Percentiles rank a stretch among this genome's conserved stretches.
phyloP scores from a whole-genome alignment of 371 early-diverging fungal species.

The Lichtheimia ornata region DNA sequence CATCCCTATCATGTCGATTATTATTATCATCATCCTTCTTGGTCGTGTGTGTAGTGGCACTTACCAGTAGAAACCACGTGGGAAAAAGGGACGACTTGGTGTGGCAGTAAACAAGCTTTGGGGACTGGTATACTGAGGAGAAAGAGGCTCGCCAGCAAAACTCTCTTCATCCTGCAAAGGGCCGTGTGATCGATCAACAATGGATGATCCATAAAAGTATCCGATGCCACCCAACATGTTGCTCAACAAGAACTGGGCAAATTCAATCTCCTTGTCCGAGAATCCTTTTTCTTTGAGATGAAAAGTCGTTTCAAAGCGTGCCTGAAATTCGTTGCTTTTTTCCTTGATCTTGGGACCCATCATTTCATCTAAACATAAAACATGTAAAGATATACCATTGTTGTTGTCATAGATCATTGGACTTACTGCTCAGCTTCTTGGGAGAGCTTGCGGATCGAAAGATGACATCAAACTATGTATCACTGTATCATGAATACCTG shows the following conservation, averaged over 20 bases:
- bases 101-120: slow-evolving; percentile 79
- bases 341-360: background rate
- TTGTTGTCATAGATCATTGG: background rate
- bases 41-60: background rate
- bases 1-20: slow-evolving; percentile 65
- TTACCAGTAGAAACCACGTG: slow-evolving; percentile 93
- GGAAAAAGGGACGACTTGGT: slow-evolving; percentile 93
- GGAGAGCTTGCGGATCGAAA: slow-evolving; percentile 52
- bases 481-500: background rate
- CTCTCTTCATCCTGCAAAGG: slow-evolving; percentile 54
- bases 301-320: slow-evolving; percentile 78
- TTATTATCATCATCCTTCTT: background rate
- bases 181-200: slow-evolving; percentile 47
- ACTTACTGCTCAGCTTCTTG: slow-evolving; percentile 28
- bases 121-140: slow-evolving; percentile 65
- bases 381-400: no score
- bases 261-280: slow-evolving; percentile 55
- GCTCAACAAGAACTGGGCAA: slow-evolving; percentile 78
- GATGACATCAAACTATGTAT: slow-evolving; percentile 57
- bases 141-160: slow-evolving; percentile 55
- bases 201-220: slow-evolving; percentile 58
- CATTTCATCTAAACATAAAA: background rate
- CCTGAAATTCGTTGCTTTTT: slow-evolving; percentile 56
- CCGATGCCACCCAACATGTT: slow-evolving; percentile 94
- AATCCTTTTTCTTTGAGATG: slow-evolving; percentile 70